These are phyloP conservation scores for Paraleonurus japonicus DNA, from an alignment of 257 asterid species.

Conservation along the genomic window DNA sequence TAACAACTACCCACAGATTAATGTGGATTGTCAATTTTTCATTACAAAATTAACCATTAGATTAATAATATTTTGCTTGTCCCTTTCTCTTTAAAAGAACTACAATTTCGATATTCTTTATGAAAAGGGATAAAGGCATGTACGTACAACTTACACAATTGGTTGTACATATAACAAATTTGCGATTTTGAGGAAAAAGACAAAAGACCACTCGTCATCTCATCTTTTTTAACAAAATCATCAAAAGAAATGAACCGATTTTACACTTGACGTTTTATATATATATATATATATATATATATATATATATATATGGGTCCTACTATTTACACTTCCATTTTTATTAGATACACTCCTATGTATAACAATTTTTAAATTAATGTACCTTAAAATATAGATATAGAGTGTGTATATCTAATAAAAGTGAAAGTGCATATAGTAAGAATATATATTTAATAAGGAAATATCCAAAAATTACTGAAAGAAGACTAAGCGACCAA, in stretches of 20 bases:
- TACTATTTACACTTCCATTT: too few relatives aligned
- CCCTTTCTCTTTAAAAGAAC: not conserved
- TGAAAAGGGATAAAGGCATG: not conserved
- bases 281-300: too few relatives aligned
- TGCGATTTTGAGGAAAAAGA: not conserved
- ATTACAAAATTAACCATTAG: not conserved
- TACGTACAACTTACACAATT: not conserved
- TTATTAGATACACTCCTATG: too few relatives aligned
- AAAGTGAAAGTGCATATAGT: too few relatives aligned
- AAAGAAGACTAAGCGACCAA: too few relatives aligned
- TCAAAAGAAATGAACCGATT: not conserved
- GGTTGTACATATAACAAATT: not conserved
- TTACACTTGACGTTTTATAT: not conserved
- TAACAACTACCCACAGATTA: slow-evolving; percentile 24
- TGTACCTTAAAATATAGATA: too few relatives aligned
- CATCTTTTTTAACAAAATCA: not conserved
- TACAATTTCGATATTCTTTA: not conserved
- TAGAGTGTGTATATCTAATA: too few relatives aligned
- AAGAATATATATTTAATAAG: too few relatives aligned
- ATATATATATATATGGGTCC: too few relatives aligned
- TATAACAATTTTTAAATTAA: too few relatives aligned
- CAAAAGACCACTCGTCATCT: not conserved
- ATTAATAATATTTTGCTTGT: not conserved
- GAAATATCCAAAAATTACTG: too few relatives aligned
- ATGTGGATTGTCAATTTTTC: not conserved